phyloP scores from a whole-genome alignment of 202 grass and related monocot species.

The Carex sylvatica region DNA sequence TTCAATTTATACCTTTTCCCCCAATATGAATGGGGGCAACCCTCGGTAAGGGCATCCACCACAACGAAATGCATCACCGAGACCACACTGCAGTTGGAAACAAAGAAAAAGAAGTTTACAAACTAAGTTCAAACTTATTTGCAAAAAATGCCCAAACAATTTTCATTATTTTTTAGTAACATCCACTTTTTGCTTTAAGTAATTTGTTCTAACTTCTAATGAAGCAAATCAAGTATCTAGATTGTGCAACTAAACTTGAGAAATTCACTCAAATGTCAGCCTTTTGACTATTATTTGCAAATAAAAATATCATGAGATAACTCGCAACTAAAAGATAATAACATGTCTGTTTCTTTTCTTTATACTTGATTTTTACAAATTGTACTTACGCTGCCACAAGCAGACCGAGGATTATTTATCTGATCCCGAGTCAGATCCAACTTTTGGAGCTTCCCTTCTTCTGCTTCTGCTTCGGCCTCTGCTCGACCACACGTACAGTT shows the following conservation, averaged over 20 bases:
- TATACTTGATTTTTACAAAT: background rate
- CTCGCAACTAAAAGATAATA: background rate
- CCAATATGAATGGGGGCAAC: slow-evolving; percentile 40
- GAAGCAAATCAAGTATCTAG: background rate
- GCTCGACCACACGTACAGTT: slow-evolving; percentile 52
- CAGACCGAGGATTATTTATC: slow-evolving; percentile 44
- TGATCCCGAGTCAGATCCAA: slow-evolving; percentile 34
- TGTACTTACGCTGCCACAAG: slow-evolving; percentile 41
- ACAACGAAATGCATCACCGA: slow-evolving; percentile 49
- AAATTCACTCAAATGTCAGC: background rate
- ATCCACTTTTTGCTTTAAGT: background rate
- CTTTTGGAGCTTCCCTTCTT: slow-evolving; percentile 23
- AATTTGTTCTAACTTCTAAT: background rate
- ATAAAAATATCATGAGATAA: background rate
- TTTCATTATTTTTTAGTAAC: background rate
- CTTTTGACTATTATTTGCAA: background rate
- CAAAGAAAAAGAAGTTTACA: background rate
- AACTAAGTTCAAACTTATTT: background rate
- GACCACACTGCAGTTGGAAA: slow-evolving; percentile 36
- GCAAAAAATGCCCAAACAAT: background rate
- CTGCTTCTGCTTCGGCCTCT: slow-evolving; percentile 24
- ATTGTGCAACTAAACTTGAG: background rate
- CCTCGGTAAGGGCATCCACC: slow-evolving; percentile 47
- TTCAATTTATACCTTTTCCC: slow-evolving; percentile 37
- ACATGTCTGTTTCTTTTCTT: background rate